A percentile compares a stretch with the other conserved stretches of the same genome.
phyloP scores from a whole-genome alignment of 768 basidiomycete genomes.

The Dacryopinax spathularia region DNA sequence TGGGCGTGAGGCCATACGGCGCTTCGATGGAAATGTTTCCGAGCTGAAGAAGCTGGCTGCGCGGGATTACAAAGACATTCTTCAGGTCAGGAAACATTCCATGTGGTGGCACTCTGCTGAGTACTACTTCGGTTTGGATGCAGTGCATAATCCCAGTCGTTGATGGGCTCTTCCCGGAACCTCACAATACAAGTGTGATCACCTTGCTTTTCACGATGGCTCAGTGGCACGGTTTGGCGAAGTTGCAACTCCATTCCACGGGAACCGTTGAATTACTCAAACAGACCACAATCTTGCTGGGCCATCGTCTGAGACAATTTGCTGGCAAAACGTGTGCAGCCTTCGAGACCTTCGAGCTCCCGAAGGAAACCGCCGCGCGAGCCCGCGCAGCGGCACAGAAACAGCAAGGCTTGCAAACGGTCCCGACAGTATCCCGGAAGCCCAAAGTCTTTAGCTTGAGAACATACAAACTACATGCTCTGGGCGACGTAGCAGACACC shows the following conservation, averaged over 20 bases:
- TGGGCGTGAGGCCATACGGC: slow-evolving; percentile 24
- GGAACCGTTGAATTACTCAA: slow-evolving; percentile 19
- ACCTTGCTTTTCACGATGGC: slow-evolving; percentile 25
- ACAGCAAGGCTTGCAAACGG: not conserved
- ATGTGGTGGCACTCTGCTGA: not conserved
- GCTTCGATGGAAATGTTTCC: slow-evolving; percentile 25
- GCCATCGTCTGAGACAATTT: slow-evolving; percentile 25
- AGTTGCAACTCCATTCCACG: slow-evolving; percentile 23
- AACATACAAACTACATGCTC: slow-evolving; percentile 25
- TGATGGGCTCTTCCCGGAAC: slow-evolving; percentile 25
- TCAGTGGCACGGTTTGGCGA: slow-evolving; percentile 28
- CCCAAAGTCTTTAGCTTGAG: slow-evolving; percentile 18
- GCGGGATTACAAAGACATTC: slow-evolving; percentile 31
- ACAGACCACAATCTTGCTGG: slow-evolving; percentile 17
- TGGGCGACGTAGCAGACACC: slow-evolving; percentile 22
- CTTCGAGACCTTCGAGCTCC: slow-evolving; percentile 26
- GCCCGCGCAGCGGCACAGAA: slow-evolving; percentile 8
- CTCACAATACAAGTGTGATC: slow-evolving; percentile 19
- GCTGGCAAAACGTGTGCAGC: slow-evolving; percentile 15
- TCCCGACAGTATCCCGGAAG: not conserved
- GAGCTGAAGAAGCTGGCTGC: slow-evolving; percentile 28
- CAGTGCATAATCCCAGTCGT: slow-evolving; percentile 29
- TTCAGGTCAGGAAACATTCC: too few species aligned
- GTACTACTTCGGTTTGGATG: not conserved
- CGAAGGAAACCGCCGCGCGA: slow-evolving; percentile 26